Base-by-base conservation (phyloP, 352 stramenopile genomes). In the Porosira glacialis region DNA sequence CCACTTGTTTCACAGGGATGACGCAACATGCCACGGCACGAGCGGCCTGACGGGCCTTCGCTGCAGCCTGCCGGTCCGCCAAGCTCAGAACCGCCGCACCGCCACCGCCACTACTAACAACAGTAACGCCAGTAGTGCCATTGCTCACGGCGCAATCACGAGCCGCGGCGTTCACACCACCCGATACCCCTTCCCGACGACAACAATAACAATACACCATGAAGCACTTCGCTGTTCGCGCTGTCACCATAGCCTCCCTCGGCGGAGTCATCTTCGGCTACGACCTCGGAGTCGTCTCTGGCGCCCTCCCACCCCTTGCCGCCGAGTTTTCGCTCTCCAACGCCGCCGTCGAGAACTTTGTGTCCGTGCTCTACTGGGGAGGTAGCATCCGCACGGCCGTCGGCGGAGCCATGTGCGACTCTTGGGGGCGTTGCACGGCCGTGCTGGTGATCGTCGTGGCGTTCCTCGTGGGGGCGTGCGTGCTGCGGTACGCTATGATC, bases 241-340 rank as follows among this genome's bases (percentile, higher is more conserved):
- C 66, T 3, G 64, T 75, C 45, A 2, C 58, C 30, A 75, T 58
- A 1, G 66, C 57, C 44, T 75, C 65, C 28, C 6, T 75, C 2
- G 66, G 66, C 4, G 66, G 66, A 6, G 58, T 75, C 15, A 30
- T 75, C 10, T 75, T 64, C 28, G 66, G 83, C 24, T 89, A 90
- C 56, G 81, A 90, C 39, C 81, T 88, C 61, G 83, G 83, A 30
- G 73, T 87, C 0, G 81, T 90, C 35, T 78, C 73, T 2, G 77
- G 75, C 19, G 80, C 83, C 2, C 45, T 89, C 19, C 78, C 80
- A 7, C 77, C 76, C 15, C 33, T 90, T 1, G 58, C 59, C 15
- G 15, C 41, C 15, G 53, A 67, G 26, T 87, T 91, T 70, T 41
- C 66, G 50, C 51, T 90, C 2, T 61, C 41, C 22, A 27, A 66